Conservation (phyloP, 2,329 filamentous ascomycete genomes). For the Capronia coronata region DNA sequence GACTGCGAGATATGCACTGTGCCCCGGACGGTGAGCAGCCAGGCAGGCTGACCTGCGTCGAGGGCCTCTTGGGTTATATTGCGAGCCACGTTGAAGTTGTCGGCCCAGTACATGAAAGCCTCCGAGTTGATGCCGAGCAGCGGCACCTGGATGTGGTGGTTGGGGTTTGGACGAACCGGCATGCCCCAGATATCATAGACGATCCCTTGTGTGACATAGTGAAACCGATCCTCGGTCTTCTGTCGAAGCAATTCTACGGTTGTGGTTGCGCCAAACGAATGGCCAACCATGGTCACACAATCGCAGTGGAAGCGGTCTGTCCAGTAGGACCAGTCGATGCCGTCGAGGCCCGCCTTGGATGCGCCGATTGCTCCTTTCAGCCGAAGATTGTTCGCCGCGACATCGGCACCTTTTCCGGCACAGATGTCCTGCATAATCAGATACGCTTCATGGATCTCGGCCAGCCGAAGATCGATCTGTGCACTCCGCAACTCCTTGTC, state of each 20-base stretch:
- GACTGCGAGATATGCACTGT: slow-evolving; percentile 61
- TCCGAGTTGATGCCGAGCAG: slow-evolving; percentile 60
- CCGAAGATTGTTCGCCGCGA: slow-evolving; percentile 50
- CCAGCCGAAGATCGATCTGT: slow-evolving; percentile 57
- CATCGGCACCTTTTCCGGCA: slow-evolving; percentile 46
- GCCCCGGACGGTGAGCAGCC: slow-evolving; percentile 51
- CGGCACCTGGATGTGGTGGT: slow-evolving; percentile 48
- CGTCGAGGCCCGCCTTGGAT: slow-evolving; percentile 53
- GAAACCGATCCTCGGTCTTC: slow-evolving; percentile 42
- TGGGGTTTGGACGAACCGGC: slow-evolving; percentile 29
- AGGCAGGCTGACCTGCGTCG: slow-evolving; percentile 42
- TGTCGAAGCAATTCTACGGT: slow-evolving; percentile 55
- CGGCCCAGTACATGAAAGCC: slow-evolving; percentile 64
- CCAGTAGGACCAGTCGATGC: slow-evolving; percentile 54
- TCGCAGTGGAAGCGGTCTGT: slow-evolving; percentile 49
- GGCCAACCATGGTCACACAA: slow-evolving; percentile 57
- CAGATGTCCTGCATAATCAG: slow-evolving; percentile 51
- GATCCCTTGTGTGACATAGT: slow-evolving; percentile 57
- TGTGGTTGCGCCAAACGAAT: slow-evolving; percentile 62
- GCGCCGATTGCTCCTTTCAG: slow-evolving; percentile 53
- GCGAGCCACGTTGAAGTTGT: slow-evolving; percentile 55
- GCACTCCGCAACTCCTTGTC: slow-evolving; percentile 54
- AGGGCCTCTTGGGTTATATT: slow-evolving; percentile 52
- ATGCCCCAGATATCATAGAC: slow-evolving; percentile 60
- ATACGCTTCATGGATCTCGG: slow-evolving; percentile 60